These are phyloP conservation scores for Leishmania amazonensis DNA, from an alignment of 208 protist genomes.

Conservation along the genomic window DNA sequence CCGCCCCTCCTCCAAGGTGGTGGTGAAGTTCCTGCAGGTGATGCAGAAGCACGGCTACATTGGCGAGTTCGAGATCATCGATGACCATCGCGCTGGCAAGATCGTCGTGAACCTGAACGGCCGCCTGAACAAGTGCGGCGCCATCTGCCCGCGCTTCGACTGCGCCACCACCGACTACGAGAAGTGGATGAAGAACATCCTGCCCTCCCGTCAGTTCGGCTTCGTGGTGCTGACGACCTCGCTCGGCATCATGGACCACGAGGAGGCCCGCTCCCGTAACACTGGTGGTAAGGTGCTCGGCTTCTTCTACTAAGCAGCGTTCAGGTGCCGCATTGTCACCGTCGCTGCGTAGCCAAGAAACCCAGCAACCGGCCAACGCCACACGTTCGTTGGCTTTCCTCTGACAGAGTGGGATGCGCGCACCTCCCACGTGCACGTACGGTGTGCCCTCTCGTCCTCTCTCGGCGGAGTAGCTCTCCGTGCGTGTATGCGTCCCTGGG, in stretches of 20 bases:
- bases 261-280: constrained; percentile 98
- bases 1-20: constrained; percentile 99
- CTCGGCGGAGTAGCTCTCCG: neutral
- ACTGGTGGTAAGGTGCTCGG: constrained; percentile 99
- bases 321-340: neutral
- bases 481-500: no score
- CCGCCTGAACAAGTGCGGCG: constrained; percentile 99
- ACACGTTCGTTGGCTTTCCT: neutral
- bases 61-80: constrained; percentile 99
- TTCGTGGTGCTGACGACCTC: constrained; percentile 99
- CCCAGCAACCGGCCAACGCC: neutral
- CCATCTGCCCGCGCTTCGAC: constrained; percentile 99
- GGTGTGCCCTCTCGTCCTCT: neutral
- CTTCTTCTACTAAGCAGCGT: constrained; percentile 99
- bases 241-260: constrained; percentile 99
- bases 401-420: neutral
- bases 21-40: constrained; percentile 99
- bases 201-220: constrained; percentile 99
- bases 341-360: neutral
- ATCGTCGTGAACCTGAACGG: constrained; percentile 99
- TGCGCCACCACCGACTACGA: constrained; percentile 97
- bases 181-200: constrained; percentile 98
- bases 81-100: constrained; percentile 99
- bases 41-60: constrained; percentile 99
- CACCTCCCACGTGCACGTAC: neutral